A percentile compares a stretch with the other conserved stretches of the same genome.
Evolutionary conservation across 129 eudicot genomes (phyloP).

Genomic region (Artemisia annua): DNA sequence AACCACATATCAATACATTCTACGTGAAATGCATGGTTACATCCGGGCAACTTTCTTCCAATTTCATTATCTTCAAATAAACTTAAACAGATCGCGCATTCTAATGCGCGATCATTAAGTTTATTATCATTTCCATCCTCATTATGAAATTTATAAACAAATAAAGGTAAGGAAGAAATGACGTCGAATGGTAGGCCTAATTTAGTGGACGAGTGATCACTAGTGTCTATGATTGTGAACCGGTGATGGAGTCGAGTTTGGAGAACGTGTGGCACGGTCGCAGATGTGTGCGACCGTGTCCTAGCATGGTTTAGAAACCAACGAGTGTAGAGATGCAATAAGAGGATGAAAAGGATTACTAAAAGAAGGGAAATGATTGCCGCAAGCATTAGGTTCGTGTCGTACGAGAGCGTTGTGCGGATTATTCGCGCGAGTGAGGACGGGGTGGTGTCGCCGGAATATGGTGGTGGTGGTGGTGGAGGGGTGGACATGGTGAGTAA

Average conservation of each 20-base stretch:
- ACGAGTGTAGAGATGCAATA: slow-evolving; percentile 64
- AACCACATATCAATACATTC: slow-evolving; percentile 89
- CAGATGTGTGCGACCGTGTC: slow-evolving; percentile 35
- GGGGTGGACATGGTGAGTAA: slow-evolving; percentile 38
- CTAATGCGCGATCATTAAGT: slow-evolving; percentile 34
- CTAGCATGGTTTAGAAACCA: slow-evolving; percentile 58
- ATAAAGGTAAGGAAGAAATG: slow-evolving; percentile 55
- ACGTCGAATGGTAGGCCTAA: slow-evolving; percentile 55
- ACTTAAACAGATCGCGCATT: slow-evolving; percentile 72
- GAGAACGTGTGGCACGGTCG: slow-evolving; percentile 40
- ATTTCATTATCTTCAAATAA: slow-evolving; percentile 53
- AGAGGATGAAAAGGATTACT: slow-evolving; percentile 55
- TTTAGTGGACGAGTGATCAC: slow-evolving; percentile 22
- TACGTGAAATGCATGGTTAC: slow-evolving; percentile 72
- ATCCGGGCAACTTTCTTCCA: slow-evolving; percentile 49
- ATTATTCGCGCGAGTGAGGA: slow-evolving; percentile 25
- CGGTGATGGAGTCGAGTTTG: slow-evolving; percentile 45
- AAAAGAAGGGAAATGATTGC: slow-evolving; percentile 62
- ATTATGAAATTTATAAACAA: slow-evolving; percentile 31
- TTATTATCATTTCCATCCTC: neutral
- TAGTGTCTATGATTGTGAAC: slow-evolving; percentile 38
- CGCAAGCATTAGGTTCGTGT: slow-evolving; percentile 63
- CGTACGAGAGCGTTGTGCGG: slow-evolving; percentile 45
- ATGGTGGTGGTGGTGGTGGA: slow-evolving; percentile 30
- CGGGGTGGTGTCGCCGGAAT: slow-evolving; percentile 9